These are phyloP conservation scores for Xylaria sp. DNA, from an alignment of 2,329 filamentous ascomycete species.

Conservation along the genomic window DNA sequence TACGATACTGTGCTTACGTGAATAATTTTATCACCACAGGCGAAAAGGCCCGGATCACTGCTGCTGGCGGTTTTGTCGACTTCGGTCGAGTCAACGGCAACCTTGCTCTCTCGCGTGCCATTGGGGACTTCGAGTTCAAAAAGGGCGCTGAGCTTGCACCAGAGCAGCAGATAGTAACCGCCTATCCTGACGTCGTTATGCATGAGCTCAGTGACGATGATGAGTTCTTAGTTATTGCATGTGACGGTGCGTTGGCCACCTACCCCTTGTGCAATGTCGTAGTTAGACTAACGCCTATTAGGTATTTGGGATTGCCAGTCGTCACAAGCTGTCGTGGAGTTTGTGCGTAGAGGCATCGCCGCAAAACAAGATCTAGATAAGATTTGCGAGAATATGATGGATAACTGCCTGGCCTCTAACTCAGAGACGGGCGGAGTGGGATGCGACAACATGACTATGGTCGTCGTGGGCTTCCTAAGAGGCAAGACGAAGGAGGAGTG, in stretches of 20 bases:
- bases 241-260: slow-evolving; percentile 74
- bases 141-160: slow-evolving; percentile 96
- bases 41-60: slow-evolving; percentile 95
- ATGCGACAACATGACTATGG: slow-evolving; percentile 99
- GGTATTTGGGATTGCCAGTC: slow-evolving; percentile 99
- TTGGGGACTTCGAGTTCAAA: slow-evolving; percentile 99
- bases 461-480: slow-evolving; percentile 86
- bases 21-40: slow-evolving; percentile 59
- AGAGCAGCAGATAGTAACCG: slow-evolving; percentile 99
- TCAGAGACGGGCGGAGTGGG: slow-evolving; percentile 97
- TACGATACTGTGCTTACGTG: slow-evolving; percentile 21
- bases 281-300: slow-evolving; percentile 54
- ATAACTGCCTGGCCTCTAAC: slow-evolving; percentile 97
- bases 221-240: slow-evolving; percentile 93
- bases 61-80: slow-evolving; percentile 96
- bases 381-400: slow-evolving; percentile 99
- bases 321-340: slow-evolving; percentile 96
- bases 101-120: slow-evolving; percentile 92
- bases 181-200: slow-evolving; percentile 91
- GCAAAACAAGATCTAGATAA: slow-evolving; percentile 93
- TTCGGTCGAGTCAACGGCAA: slow-evolving; percentile 99
- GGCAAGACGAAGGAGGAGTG: slow-evolving; percentile 96
- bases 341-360: slow-evolving; percentile 94
- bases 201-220: slow-evolving; percentile 94
- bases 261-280: background rate